phyloP scores from a whole-genome alignment of 116 monocot species.

The Iris pallida region DNA sequence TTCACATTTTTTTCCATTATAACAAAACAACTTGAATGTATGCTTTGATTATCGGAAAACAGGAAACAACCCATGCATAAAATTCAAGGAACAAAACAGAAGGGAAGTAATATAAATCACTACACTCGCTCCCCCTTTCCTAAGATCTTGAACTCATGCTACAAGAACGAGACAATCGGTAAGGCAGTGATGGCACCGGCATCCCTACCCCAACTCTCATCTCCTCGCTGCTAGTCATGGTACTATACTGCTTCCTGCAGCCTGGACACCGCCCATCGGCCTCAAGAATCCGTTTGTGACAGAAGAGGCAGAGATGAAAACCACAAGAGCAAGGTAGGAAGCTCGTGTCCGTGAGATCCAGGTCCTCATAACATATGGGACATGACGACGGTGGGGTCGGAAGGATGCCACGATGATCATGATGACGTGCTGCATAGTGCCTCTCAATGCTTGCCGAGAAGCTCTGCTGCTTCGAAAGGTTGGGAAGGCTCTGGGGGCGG shows the following conservation, averaged over 20 bases:
- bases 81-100: conserved; percentile 1
- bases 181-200: conserved; percentile 2
- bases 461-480: conserved; percentile 65
- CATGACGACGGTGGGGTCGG: conserved; percentile 54
- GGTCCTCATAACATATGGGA: conserved; percentile 89
- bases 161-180: conserved; percentile 26
- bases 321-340: conserved; percentile 83
- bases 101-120: background rate
- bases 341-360: conserved; percentile 85
- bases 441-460: conserved; percentile 39
- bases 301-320: conserved; percentile 80
- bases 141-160: conserved; percentile 30
- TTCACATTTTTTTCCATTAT: conserved; percentile 11
- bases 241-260: conserved; percentile 59
- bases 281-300: conserved; percentile 87
- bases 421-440: conserved; percentile 8
- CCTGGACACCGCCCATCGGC: conserved; percentile 84
- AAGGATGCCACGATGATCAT: conserved; percentile 25
- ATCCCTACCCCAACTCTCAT: conserved; percentile 5
- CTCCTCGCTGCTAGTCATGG: conserved; percentile 4
- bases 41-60: conserved; percentile 6
- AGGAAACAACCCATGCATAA: conserved; percentile 1
- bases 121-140: background rate
- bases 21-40: conserved; percentile 9
- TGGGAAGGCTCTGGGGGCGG: conserved; percentile 84